Conservation (phyloP, 208 protist species). For the Porcisia hertigi region DNA sequence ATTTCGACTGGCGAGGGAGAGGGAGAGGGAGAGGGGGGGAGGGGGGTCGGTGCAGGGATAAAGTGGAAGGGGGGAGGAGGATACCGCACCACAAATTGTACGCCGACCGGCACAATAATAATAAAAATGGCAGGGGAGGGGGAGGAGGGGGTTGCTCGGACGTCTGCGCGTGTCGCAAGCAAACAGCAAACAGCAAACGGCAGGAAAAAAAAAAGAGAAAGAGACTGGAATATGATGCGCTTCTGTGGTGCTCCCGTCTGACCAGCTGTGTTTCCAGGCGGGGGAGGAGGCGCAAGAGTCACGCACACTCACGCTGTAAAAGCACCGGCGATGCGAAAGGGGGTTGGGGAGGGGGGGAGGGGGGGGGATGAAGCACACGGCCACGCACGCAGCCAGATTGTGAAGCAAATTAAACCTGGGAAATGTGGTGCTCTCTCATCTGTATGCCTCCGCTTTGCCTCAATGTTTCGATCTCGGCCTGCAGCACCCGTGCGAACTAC, state of each 20-base stretch:
- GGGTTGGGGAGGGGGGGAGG: neutral
- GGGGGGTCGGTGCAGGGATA: neutral
- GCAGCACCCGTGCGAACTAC: neutral
- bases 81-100: neutral
- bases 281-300: no score
- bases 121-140: no score
- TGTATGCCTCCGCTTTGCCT: neutral
- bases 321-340: neutral
- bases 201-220: neutral
- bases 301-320: no score
- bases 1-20: slow-evolving; percentile 25
- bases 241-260: no score
- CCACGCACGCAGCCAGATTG: neutral
- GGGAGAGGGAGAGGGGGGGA: neutral
- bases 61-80: neutral
- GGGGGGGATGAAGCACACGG: neutral
- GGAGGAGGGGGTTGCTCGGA: no score
- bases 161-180: neutral
- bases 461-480: neutral
- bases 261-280: no score
- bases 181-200: neutral
- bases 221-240: neutral
- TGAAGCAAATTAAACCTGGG: neutral
- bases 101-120: no score
- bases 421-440: neutral